phyloP scores from a whole-genome alignment of 345 rosid genomes.

The Bruguiera parviflora region DNA sequence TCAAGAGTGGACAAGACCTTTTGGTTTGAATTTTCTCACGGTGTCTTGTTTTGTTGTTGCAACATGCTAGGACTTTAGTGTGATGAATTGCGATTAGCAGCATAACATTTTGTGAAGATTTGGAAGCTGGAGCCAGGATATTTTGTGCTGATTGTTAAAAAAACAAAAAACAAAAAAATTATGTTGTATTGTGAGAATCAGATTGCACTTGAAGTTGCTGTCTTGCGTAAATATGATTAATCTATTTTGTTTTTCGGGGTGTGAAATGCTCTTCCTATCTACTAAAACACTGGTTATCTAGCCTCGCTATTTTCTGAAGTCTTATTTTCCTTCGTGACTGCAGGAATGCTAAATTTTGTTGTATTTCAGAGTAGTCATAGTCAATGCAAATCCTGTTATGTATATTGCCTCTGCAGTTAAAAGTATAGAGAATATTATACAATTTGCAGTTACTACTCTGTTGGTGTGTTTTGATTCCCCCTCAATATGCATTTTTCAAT shows the following conservation, averaged over 20 bases:
- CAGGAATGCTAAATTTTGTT: not conserved
- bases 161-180: not conserved
- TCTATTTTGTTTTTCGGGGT: not conserved
- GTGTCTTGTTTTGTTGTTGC: constrained; percentile 9
- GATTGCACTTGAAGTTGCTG: not conserved
- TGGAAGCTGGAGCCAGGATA: not conserved
- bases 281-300: too few species aligned
- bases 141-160: too few species aligned
- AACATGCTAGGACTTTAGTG: not conserved
- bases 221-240: not conserved
- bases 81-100: constrained; percentile 12
- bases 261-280: not conserved
- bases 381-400: not conserved
- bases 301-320: too few species aligned
- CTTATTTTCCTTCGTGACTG: not conserved
- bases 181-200: not conserved
- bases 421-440: not conserved
- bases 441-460: too few species aligned
- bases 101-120: constrained; percentile 10
- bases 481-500: too few species aligned
- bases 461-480: too few species aligned
- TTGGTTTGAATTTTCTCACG: not conserved
- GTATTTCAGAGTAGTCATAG: not conserved
- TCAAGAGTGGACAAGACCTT: not conserved
- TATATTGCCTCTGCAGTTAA: too few species aligned